Base-by-base conservation (phyloP, 768 basidiomycete genomes). In the Symmetrospora coprosmae region DNA sequence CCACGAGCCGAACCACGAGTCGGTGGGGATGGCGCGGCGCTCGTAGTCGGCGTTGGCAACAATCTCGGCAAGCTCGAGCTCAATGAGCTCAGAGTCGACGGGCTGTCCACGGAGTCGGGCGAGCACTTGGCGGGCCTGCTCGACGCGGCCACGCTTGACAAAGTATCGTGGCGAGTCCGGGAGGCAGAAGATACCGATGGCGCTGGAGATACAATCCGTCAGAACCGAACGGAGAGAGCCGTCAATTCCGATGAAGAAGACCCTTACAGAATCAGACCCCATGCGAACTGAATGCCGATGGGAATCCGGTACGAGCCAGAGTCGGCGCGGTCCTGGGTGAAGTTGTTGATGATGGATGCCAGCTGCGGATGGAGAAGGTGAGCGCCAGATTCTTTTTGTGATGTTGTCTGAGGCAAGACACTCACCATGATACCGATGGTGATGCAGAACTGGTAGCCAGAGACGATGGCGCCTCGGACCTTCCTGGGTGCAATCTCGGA, bases 201-300 rank as follows among this genome's bases (percentile, higher is more conserved):
- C 78, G 56, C n/a, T n/a, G n/a, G n/a, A n/a, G n/a, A n/a, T n/a
- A n/a, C n/a, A n/a, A n/a, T n/a, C n/a, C n/a, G n/a, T n/a, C n/a
- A n/a, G n/a, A n/a, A n/a, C n/a, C n/a, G n/a, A n/a, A n/a, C n/a
- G n/a, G n/a, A n/a, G n/a, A n/a, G n/a, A n/a, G n/a, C n/a, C n/a
- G n/a, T n/a, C n/a, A n/a, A n/a, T n/a, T n/a, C n/a, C n/a, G n/a
- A n/a, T n/a, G n/a, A n/a, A n/a, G n/a, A n/a, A n/a, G n/a, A n/a
- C n/a, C n/a, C n/a, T n/a, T n/a, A n/a, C n/a, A 91, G 82, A 65
- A 89, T 73, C 63, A 76, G 69, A 30, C 82, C 85, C 85, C 85
- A 90, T 40, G 80, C 76, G 70, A 89, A 86, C 70, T 89, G 86
- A 59, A 90, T 71, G 27, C 78, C 76, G 63, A 84, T 82, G 35